phyloP scores from a whole-genome alignment of 805 yeast species.

The Ogataea naganishii region DNA sequence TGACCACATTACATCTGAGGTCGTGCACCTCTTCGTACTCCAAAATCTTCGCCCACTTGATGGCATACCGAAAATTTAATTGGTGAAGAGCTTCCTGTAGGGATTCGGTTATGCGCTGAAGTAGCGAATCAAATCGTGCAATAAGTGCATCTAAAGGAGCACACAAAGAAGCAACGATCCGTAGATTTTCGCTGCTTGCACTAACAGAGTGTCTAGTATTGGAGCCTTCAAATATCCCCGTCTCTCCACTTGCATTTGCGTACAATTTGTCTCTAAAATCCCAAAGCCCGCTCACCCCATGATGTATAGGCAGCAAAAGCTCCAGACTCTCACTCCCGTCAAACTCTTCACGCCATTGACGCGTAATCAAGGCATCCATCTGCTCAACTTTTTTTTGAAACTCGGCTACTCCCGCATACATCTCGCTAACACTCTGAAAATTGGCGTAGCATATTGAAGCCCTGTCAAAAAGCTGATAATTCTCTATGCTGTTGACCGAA shows the following conservation, averaged over 20 bases:
- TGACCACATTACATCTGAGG: slow-evolving; percentile 31
- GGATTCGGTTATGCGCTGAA: slow-evolving; percentile 57
- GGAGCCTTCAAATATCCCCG: too few species aligned
- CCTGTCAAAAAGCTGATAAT: slow-evolving; percentile 60
- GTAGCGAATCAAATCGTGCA: slow-evolving; percentile 52
- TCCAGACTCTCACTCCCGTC: slow-evolving; percentile 39
- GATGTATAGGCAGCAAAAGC: slow-evolving; percentile 60
- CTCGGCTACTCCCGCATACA: slow-evolving; percentile 53
- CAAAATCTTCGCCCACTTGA: slow-evolving; percentile 65
- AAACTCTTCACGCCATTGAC: slow-evolving; percentile 26
- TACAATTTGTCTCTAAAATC: slow-evolving; percentile 75
- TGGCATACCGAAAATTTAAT: slow-evolving; percentile 58
- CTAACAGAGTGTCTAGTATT: too few species aligned
- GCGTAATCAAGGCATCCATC: slow-evolving; percentile 39
- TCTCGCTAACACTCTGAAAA: slow-evolving; percentile 57
- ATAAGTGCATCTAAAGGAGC: slow-evolving; percentile 39
- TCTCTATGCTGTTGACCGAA: slow-evolving; percentile 48
- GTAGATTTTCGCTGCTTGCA: slow-evolving; percentile 52
- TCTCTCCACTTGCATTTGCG: too few species aligned
- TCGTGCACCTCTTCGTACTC: slow-evolving; percentile 81
- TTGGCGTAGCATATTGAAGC: slow-evolving; percentile 65
- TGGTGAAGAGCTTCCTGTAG: slow-evolving; percentile 67
- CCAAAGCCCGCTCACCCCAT: slow-evolving; percentile 56
- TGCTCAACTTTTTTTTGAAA: slow-evolving; percentile 42
- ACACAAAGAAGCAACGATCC: slow-evolving; percentile 53